Base-by-base conservation (phyloP, 768 basidiomycete species). In the Agaricus subrufescens region DNA sequence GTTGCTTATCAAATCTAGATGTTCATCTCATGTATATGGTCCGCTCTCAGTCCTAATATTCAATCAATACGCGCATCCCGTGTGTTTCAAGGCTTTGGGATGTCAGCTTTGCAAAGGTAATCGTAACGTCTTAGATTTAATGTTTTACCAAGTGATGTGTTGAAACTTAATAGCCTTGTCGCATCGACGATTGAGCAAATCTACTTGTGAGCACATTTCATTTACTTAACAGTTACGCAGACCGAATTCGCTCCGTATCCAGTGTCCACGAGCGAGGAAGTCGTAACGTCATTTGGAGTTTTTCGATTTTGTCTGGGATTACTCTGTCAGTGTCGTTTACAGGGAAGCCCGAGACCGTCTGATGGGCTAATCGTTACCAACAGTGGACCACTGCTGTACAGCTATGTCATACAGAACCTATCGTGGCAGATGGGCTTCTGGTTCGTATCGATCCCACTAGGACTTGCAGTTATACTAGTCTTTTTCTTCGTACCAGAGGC, bases 341-440 rank as follows among this genome's bases (percentile, higher is more conserved):
- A 26, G 5, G 44, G 7, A n/a, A n/a, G 9, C 31, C 40, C 29
- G 14, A 30, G 7, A 42, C 11, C 31, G 25, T 5, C 26, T n/a
- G 10, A 1, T 38, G 30, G n/a, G 46, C 52, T 12, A 38, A 54
- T 10, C 31, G 39, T 12, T 11, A 27, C 11, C 44, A 27, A n/a
- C 56, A 72, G 75, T 19, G 73, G 75, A 0, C 75, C 76, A 0
- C 61, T 77, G 38, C 66, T 79, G n/a, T 77, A 75, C 59, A 75
- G 76, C 57, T 75, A 75, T 60, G 75, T 77, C n/a, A 70, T 77
- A 12, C 68, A 74, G 53, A 74, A 75, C 56, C 50, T 72, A 26
- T 69, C 75, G 2, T 73, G 75, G 73, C 69, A 75, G 49, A 72
- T 72, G 71, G 73, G 74, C 15, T 79, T 77, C 62, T 79, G 76